phyloP scores from a whole-genome alignment of 1,139 yeast genomes.

The Protomyces inouyei region DNA sequence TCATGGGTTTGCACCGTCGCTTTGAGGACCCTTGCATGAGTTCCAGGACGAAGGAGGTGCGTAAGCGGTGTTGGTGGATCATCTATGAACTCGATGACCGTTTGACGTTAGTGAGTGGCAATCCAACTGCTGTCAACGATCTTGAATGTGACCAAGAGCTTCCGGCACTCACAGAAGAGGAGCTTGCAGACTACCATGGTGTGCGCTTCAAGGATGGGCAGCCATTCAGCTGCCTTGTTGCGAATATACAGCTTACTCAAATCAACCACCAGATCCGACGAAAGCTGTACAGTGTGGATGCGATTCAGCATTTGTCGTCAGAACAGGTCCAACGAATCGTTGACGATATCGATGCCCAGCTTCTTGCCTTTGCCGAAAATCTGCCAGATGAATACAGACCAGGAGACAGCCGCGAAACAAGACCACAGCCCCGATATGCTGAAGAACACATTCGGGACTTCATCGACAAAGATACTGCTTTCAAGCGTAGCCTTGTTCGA shows the following conservation, averaged over 20 bases:
- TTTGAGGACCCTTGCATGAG: too few relatives aligned
- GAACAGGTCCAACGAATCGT: constrained; percentile 28
- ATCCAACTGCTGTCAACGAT: constrained; percentile 54
- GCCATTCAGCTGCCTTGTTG: constrained; percentile 2
- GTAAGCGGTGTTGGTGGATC: constrained; percentile 51
- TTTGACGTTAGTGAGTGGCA: constrained; percentile 53
- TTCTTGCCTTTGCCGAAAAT: constrained; percentile 28
- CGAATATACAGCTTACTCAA: constrained; percentile 15
- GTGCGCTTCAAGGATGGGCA: not conserved
- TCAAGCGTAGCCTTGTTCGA: not conserved
- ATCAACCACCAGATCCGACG: constrained; percentile 36
- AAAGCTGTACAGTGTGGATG: constrained; percentile 37
- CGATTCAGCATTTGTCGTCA: constrained; percentile 18
- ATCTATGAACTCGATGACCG: constrained; percentile 55
- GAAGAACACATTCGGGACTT: not conserved
- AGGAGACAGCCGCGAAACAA: not conserved
- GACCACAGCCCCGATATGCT: too few relatives aligned
- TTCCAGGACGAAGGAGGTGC: not conserved
- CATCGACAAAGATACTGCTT: not conserved
- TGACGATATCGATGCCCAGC: constrained; percentile 29
- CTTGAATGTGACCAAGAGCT: constrained; percentile 39
- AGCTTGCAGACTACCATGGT: not conserved
- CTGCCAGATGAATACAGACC: constrained; percentile 4
- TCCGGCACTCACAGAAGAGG: constrained; percentile 21
- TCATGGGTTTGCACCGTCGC: too few relatives aligned